Percentiles rank a stretch among this genome's conserved stretches.
phyloP scores from a whole-genome alignment of 2,329 filamentous ascomycete genomes.

The Cytospora mali region DNA sequence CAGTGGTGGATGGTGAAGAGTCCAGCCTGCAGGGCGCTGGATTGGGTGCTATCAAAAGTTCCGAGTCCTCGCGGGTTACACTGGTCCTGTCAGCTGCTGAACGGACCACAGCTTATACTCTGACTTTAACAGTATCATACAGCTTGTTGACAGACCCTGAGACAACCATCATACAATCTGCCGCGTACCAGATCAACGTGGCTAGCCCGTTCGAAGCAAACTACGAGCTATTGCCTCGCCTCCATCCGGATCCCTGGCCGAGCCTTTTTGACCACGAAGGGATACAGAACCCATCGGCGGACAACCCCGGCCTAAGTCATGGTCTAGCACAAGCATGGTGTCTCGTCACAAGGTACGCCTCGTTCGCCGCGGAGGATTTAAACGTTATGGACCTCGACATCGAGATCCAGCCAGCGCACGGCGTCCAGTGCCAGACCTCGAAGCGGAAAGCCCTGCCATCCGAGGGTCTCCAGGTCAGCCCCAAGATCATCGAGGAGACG shows the following conservation, averaged over 20 bases:
- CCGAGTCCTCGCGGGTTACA: constrained; percentile 46
- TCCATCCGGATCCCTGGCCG: constrained; percentile 82
- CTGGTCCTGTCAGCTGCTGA: constrained; percentile 55
- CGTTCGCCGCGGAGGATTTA: constrained; percentile 75
- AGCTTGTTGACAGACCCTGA: constrained; percentile 76
- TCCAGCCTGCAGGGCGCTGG: constrained; percentile 45
- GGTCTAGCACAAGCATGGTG: constrained; percentile 84
- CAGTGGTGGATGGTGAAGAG: constrained; percentile 36
- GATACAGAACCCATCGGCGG: constrained; percentile 38
- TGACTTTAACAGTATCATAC: constrained; percentile 77
- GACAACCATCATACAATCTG: constrained; percentile 76
- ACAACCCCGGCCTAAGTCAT: constrained; percentile 29
- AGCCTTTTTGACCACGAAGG: constrained; percentile 74
- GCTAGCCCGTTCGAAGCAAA: constrained; percentile 88
- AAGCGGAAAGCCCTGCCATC: constrained; percentile 44
- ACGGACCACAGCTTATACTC: constrained; percentile 60
- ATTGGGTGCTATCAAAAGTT: constrained; percentile 52
- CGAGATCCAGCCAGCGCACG: constrained; percentile 54
- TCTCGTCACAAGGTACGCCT: constrained; percentile 72
- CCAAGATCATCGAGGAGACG: constrained; percentile 71
- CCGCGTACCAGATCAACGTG: constrained; percentile 70
- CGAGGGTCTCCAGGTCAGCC: constrained; percentile 55
- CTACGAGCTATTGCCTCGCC: constrained; percentile 80
- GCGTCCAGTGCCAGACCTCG: constrained; percentile 58
- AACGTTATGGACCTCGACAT: constrained; percentile 62